Evolutionary conservation across 768 basidiomycete species (phyloP), one percentile per base, ranked within the genome.

Genomic region (Steccherinum ochraceum): DNA sequence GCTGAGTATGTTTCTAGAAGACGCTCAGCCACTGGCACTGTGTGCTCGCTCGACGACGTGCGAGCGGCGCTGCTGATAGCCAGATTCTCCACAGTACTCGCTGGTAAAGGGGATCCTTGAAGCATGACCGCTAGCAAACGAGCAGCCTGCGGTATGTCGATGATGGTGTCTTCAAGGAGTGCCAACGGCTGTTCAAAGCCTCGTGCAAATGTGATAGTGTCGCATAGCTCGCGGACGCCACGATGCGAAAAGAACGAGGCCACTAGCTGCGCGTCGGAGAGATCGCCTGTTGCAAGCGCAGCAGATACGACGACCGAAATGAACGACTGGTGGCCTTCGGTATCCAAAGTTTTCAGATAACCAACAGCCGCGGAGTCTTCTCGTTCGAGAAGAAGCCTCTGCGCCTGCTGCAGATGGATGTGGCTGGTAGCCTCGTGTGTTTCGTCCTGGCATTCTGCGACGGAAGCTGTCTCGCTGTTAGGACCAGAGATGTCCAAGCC

Each of bases 101-200:
- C 10, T 5, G 16, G 41, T 5, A 56, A 23, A 2, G 48, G 43
- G 4, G 55, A 49, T 18, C 44, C 54, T 26, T 61, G 56, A 13
- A 78, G 67, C 19, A 78, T 58, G 48, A 68, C 52, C 3, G 72
- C 75, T 47, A 72, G 61, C 53, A 70, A 70, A 5, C 61, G 60
- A 62, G 71, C 76, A 0, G 74, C 77, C 24, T 65, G 58, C 3
- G 79, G 78, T 35, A 73, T 69, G 57, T 81, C 79, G 50, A 76
- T 62, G 12, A 68, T 61, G 4, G 71, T 61, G 56, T 80, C 79
- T 50, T 74, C 74, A 23, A 80, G 63, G 21, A 64, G 57, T 40
- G 65, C 65, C 48, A 74, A 56, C 18, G 67, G 57, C 1, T 64
- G 61, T 47, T 57, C 57, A 48, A 76, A 64, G 10, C 67, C 71